Base-by-base conservation (phyloP, 257 asterid species). In the Lycium ferocissimum region DNA sequence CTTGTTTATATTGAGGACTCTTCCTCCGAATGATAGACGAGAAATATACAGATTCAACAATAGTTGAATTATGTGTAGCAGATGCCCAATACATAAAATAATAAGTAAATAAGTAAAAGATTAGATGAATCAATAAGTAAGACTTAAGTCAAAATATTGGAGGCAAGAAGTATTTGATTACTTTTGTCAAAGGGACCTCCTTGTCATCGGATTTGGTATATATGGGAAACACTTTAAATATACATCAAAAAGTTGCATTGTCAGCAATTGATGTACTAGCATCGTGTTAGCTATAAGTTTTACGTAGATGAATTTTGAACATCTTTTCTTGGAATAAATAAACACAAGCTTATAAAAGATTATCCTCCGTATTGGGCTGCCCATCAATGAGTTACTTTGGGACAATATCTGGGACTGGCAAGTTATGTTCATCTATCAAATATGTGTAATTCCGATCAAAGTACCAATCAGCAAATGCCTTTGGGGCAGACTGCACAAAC, bases 401-500 rank as follows among this genome's bases (percentile, higher is more conserved):
- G 15, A 8, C 2, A 9, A 2, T 5, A 26, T 63, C 26, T 63
- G 38, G 18, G 71, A 22, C 12, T 26, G 71, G 71, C 71, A 63
- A 63, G 13, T 26, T 5, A 33, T 1, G 8, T 26, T 26, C 71
- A 22, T 63, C 71, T 22, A 63, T 63, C 17, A 63, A 63, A 63
- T 63, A 63, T 8, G 71, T 63, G 43, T 63, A 63, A 9, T 76
- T 76, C 7, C 57, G 33, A 9, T 49, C 83, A 78, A 78, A 78
- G 83, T 78, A 78, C 83, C 83, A 78, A 38, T 78, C 83, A 49
- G 65, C n/a, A 78, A 78, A 78, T 20, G 61, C 43, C 20, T 78
- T 33, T 49, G 47, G 9, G 8, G 40, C 43, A 7, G 18, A 11
- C 66, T 78, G 83, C 61, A 51, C 9, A 78, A 53, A 75, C 40